Conservation (phyloP, 2,329 filamentous ascomycete species). For the Aspergillus eucalypticola region DNA sequence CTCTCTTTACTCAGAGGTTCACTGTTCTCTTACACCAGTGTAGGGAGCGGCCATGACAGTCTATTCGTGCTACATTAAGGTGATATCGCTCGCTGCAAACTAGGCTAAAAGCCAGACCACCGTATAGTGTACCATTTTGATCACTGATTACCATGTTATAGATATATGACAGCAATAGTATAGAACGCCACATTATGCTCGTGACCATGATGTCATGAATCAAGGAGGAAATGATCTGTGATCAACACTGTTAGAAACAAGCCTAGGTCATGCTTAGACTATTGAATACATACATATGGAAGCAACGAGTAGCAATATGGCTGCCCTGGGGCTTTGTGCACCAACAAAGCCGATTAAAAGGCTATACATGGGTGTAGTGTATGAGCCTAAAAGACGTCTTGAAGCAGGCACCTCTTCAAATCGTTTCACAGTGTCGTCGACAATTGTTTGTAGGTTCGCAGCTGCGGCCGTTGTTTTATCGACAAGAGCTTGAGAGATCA, state of each 20-base stretch:
- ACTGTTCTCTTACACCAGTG: too few species aligned
- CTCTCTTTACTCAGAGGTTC: too few species aligned
- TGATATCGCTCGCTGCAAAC: too few species aligned
- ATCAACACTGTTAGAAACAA: not conserved
- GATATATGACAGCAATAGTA: not conserved
- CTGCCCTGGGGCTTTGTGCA: conserved; percentile 24
- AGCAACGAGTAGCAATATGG: conserved; percentile 24
- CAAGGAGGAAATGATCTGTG: not conserved
- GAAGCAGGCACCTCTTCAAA: conserved; percentile 24
- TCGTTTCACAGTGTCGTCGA: conserved; percentile 32
- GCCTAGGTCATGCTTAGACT: not conserved
- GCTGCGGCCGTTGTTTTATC: conserved; percentile 30
- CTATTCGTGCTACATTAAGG: too few species aligned
- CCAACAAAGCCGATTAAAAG: conserved; percentile 29
- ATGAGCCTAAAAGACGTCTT: conserved; percentile 16
- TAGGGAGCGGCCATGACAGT: too few species aligned
- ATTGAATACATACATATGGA: conserved; percentile 8
- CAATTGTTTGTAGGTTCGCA: conserved; percentile 32
- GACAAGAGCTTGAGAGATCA: conserved; percentile 34
- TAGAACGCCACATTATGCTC: too few species aligned
- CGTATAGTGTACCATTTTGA: too few species aligned
- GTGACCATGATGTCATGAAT: not conserved
- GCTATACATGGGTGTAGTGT: conserved; percentile 25
- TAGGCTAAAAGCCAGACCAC: too few species aligned
- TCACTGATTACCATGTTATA: not conserved